Evolutionary conservation across 495 filamentous ascomycete species (phyloP), one percentile per base, ranked within the genome.

Genomic region (Penicillium steckii): DNA sequence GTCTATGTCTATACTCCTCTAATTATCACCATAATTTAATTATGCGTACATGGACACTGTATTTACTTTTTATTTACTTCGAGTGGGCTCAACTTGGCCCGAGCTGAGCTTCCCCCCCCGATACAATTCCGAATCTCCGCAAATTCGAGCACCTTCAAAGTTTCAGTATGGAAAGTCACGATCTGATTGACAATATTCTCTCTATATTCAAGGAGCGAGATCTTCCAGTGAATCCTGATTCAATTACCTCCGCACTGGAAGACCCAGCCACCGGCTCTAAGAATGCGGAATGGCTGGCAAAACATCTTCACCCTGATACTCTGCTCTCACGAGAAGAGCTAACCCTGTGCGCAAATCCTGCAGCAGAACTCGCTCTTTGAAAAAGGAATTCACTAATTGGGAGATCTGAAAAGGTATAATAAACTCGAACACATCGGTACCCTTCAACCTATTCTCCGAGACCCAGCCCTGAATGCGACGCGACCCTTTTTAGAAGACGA

Each of bases 271-370:
- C 48, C 13, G 51, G 48, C 41, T 19, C 41, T 24, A 44, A 53
- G 21, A 66, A 64, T 55, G 54, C 51, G 40, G 55, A 72, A 51
- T 75, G 74, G 72, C 61, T 66, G 17, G 52, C 57, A 15, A 67
- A 60, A 26, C 62, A 73, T 46, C 48, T 76, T 21, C 57, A 37
- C 30, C 51, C 57, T 1, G 64, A 69, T 32, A 72, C 70, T 4
- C 57, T 77, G 21, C 60, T 77, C 33, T 74, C 72, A 8, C 61
- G 64, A 33, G 74, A 77, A 43, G 74, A 77, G 55, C 56, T 73
- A 12, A 48, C 46, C 35, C 43, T 75, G 74, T 74, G 63, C 29
- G 63, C 22, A 8, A 19, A 1, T 21, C 18, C 3, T 21, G 0
- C 38, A 3, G 15, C 29, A 4, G 10, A 32, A 4, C 3, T 32